phyloP scores from a whole-genome alignment of 345 rosid genomes.

The Lepidium didymum region DNA sequence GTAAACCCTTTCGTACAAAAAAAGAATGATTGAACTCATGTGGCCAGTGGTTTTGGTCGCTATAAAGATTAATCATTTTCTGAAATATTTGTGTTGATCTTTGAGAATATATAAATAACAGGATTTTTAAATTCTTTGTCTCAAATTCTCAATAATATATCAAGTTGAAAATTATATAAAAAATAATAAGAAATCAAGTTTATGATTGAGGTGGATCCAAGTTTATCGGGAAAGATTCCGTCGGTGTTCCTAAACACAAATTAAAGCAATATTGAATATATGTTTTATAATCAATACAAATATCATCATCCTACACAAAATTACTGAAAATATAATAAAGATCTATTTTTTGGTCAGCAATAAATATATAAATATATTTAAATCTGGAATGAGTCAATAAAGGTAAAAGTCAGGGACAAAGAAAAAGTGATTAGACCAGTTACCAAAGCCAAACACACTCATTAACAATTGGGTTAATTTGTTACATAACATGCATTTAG shows the following conservation, averaged over 20 bases:
- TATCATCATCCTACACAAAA: background rate
- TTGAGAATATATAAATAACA: background rate
- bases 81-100: background rate
- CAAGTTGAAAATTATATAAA: background rate
- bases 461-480: background rate
- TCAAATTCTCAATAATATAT: background rate
- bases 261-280: background rate
- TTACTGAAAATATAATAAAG: background rate
- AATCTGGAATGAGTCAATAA: background rate
- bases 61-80: constrained; percentile 7
- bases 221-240: constrained; percentile 21
- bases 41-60: constrained; percentile 19
- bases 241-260: constrained; percentile 13
- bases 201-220: constrained; percentile 21
- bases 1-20: too few relatives aligned
- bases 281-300: background rate
- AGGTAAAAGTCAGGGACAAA: background rate
- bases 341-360: background rate
- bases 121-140: background rate
- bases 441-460: background rate
- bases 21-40: background rate
- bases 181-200: background rate
- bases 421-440: constrained; percentile 14
- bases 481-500: background rate
- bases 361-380: background rate